Evolutionary conservation across 176 grass and related monocot genomes (phyloP), one percentile per base, ranked within the genome.

Genomic region (Panicum miliaceum): DNA sequence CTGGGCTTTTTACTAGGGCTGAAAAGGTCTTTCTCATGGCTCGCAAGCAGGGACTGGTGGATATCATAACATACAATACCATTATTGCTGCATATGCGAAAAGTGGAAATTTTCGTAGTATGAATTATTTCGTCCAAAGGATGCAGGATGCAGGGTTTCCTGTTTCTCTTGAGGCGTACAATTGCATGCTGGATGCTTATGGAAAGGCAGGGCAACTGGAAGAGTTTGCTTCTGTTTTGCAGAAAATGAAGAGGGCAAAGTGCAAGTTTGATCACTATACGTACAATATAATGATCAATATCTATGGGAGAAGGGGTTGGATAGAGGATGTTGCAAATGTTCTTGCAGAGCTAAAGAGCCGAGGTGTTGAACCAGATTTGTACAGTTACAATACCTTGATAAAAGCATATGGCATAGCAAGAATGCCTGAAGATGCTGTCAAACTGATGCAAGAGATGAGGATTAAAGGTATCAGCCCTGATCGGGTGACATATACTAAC

Each of bases 211-310:
- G 87, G 71, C 82, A 68, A 27, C 43, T 98, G 74, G 92, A 95
- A 35, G 93, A 93, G 82, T 98, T 95, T 70, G 77, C 73, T 62
- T 53, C 76, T 71, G 84, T 95, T 78, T 83, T 98, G 68, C 89
- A 87, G 86, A 93, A 95, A 82, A 98, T 98, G 96, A 92, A 91
- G 84, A 80, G 89, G 75, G 73, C 85, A 35, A 91, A 80, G 74
- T 95, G 87, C 12, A 71, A 87, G 25, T 90, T 90, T 6, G 93
- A 98, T 79, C 96, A 95, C 38, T 98, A 98, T 16, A 98, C 96
- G 6, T 98, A 95, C 51, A 98, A 98, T 65, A 95, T 92, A 67
- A 98, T 98, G 91, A 91, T 98, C 37, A 98, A 98, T 71, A 95
- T 98, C 52, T 95, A 95, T 61, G 93, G 92, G 18, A 93, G 84